Base-by-base conservation (phyloP, 345 rosid species). In the Rubroshorea leprosula region DNA sequence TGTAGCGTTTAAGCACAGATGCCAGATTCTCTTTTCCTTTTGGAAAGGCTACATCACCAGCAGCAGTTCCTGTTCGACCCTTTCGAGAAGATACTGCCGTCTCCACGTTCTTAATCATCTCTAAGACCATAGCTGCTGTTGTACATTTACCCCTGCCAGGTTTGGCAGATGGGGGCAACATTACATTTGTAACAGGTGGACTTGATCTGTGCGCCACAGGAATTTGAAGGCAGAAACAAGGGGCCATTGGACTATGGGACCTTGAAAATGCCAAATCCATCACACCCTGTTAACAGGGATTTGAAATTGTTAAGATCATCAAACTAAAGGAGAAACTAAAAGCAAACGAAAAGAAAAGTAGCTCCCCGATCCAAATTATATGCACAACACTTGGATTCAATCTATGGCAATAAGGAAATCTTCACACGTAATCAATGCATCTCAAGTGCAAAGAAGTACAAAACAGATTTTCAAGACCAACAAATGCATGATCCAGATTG, bases 1-100 rank as follows among this genome's bases (percentile, higher is more conserved):
- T 94, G 79, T 94, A 94, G 48, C 99, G 89, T 60, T 94, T 94
- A 46, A 94, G 86, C 38, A 94, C 99, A 6, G 99, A 90, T n/a
- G 93, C 87, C 67, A 94, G 66, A 56, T 94, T 94, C 76, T 90
- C 95, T 74, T 87, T 94, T 24, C 99, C 99, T 63, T 78, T 87
- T 0, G 95, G 97, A 57, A 85, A 94, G 47, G 97, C 99, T 17
- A 94, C 97, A 43, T 94, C 99, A 5, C 99, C 99, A 13, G 99
- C 97, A 46, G 95, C 89, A 61, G 93, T 94, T 29, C 99, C 97
- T 1, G 80, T 82, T 50, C 90, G 78, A 60, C 99, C 99, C 71
- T 80, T 94, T n/a, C 99, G 82, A 48, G 79, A 51, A 27, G 96
- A 90, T 72, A 90, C 83, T 43, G 96, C 89, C n/a, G 57, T 75